phyloP scores from a whole-genome alignment of 257 asterid genomes.

The Nicotiana attenuata region DNA sequence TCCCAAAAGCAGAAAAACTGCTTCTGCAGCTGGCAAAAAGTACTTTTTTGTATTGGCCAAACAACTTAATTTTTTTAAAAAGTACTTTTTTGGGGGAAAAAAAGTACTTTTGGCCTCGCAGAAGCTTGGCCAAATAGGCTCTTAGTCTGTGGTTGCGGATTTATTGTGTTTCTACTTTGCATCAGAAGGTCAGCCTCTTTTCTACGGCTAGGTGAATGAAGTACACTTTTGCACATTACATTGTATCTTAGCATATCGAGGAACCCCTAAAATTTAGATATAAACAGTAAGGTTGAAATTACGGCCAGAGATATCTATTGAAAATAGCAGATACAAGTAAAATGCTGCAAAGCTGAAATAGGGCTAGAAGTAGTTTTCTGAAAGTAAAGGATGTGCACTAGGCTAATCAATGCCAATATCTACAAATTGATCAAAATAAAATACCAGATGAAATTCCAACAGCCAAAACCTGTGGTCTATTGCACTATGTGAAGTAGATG shows the following conservation, averaged over 20 bases:
- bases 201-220: not conserved
- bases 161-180: not conserved
- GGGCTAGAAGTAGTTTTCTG: not conserved
- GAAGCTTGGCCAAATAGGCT: too few relatives aligned
- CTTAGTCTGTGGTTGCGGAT: not conserved
- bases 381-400: not conserved
- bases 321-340: too few relatives aligned
- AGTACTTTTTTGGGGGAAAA: too few relatives aligned
- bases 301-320: not conserved
- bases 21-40: too few relatives aligned
- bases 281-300: not conserved
- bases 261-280: not conserved
- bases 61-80: too few relatives aligned
- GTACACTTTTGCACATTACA: not conserved
- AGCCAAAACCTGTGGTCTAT: too few relatives aligned
- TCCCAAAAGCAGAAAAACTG: too few relatives aligned
- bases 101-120: too few relatives aligned
- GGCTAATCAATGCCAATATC: not conserved
- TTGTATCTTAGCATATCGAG: not conserved
- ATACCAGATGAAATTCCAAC: too few relatives aligned
- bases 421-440: not conserved
- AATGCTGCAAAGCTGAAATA: not conserved
- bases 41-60: too few relatives aligned
- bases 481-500: not conserved
- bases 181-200: not conserved